Evolutionary conservation across 306 rosid species (phyloP).

Genomic region (Cajanus cajan): DNA sequence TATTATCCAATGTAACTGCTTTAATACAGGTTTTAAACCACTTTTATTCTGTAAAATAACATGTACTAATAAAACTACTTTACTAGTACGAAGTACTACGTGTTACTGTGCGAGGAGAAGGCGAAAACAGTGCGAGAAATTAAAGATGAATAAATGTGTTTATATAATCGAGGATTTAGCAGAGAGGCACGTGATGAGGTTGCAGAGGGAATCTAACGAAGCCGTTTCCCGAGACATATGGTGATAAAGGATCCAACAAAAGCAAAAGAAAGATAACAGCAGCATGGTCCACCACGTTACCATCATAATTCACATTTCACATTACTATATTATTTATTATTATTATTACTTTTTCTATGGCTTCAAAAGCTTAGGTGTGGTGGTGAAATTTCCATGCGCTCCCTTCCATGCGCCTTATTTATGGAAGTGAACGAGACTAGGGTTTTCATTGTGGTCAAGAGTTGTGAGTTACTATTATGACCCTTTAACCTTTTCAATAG

Average conservation of each 20-base stretch:
- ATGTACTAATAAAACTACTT: no score
- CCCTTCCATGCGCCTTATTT: not conserved
- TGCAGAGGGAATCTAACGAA: constrained; percentile 45
- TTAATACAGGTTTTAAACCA: no score
- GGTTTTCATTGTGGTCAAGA: not conserved
- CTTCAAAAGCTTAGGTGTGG: not conserved
- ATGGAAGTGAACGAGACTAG: not conserved
- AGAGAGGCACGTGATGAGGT: constrained; percentile 46
- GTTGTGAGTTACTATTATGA: not conserved
- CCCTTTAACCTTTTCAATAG: not conserved
- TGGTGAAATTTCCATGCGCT: not conserved
- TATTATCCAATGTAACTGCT: no score
- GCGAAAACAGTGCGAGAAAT: not conserved
- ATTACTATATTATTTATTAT: not conserved
- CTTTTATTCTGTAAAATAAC: no score
- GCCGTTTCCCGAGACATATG: constrained; percentile 46
- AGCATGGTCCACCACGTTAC: constrained; percentile 35
- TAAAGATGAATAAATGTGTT: not conserved
- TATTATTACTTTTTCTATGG: no score
- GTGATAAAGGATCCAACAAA: constrained; percentile 13
- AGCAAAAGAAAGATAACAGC: constrained; percentile 28
- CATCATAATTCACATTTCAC: not conserved
- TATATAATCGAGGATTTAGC: constrained; percentile 1
- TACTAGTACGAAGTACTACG: no score
- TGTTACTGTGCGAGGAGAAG: no score